Conservation (phyloP, 2,329 filamentous ascomycete species). For the Aureobasidium sp. region DNA sequence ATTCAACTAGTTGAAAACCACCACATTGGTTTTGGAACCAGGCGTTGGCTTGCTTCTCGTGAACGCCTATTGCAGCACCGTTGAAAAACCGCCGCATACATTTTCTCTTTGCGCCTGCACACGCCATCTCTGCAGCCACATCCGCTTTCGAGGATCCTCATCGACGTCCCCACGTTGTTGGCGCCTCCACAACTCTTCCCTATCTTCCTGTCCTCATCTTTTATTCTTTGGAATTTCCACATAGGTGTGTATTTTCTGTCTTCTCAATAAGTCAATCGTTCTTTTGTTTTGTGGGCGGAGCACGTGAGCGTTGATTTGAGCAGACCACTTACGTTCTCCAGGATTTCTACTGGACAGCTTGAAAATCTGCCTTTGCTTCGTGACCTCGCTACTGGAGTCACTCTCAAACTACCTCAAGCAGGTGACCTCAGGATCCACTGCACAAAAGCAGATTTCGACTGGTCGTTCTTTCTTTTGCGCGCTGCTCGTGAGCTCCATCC, state of each 20-base stretch:
- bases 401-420: conserved; percentile 8
- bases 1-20: not conserved
- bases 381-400: conserved; percentile 11
- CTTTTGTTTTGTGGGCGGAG: not conserved
- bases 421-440: conserved; percentile 9
- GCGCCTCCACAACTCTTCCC: conserved; percentile 12
- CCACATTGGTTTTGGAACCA: not conserved
- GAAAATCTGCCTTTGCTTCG: conserved; percentile 8
- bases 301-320: conserved; percentile 10
- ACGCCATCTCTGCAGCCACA: conserved; percentile 68
- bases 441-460: conserved; percentile 6
- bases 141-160: conserved; percentile 61
- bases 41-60: conserved; percentile 10
- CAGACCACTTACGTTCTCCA: conserved; percentile 11
- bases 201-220: not conserved
- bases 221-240: not conserved
- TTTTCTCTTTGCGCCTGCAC: conserved; percentile 37
- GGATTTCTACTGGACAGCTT: conserved; percentile 14
- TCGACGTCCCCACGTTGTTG: conserved; percentile 10
- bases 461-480: not conserved
- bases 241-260: conserved; percentile 12
- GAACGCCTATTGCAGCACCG: conserved; percentile 12
- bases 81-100: conserved; percentile 12
- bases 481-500: conserved; percentile 8
- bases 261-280: not conserved